These are phyloP conservation scores for Syzygium aqueum DNA, from an alignment of 345 rosid genomes.

Conservation along the genomic window DNA sequence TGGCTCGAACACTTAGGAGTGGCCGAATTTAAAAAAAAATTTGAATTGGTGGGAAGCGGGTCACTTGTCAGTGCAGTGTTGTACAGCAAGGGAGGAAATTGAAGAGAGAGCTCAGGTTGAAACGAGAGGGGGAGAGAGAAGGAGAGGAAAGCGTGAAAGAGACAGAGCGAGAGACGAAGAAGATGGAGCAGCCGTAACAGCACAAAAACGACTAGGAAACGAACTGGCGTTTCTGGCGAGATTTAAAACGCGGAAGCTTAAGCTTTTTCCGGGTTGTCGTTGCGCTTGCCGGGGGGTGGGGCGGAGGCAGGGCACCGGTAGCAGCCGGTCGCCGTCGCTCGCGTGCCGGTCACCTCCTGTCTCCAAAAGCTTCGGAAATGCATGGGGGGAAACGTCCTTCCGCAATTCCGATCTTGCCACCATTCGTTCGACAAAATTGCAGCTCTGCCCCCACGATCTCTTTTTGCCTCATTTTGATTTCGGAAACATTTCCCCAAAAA, in stretches of 20 bases:
- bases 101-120: not conserved
- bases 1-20: not conserved
- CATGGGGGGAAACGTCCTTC: not conserved
- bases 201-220: not conserved
- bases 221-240: not conserved
- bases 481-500: not conserved
- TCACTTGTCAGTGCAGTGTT: not conserved
- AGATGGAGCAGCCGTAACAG: not conserved
- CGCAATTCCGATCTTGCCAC: not conserved
- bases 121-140: not conserved
- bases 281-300: not conserved
- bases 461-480: not conserved
- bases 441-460: not conserved
- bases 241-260: not conserved
- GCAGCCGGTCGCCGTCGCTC: conserved; percentile 14
- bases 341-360: conserved; percentile 16
- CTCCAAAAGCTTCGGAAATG: not conserved
- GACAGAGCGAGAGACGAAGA: not conserved
- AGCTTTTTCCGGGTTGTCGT: not conserved
- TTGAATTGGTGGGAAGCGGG: not conserved
- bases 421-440: not conserved
- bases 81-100: not conserved
- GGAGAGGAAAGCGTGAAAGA: not conserved
- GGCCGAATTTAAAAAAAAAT: not conserved
- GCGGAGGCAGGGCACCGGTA: conserved; percentile 10